Conservation (phyloP, 2,329 filamentous ascomycete species). For the Penicillium occitanis region DNA sequence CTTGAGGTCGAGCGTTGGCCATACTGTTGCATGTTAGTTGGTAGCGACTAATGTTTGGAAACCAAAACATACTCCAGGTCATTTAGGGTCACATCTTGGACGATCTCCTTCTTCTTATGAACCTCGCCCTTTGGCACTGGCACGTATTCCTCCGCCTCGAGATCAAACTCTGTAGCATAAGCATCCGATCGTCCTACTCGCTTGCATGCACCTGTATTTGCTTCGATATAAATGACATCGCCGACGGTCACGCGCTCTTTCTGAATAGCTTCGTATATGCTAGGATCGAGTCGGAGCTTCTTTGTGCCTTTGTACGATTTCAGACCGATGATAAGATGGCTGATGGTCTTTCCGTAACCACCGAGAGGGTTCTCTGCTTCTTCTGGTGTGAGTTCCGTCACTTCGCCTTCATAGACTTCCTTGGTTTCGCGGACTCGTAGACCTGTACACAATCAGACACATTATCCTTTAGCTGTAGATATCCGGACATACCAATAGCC, state of each 20-base stretch:
- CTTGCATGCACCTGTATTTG: conserved; percentile 97
- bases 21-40: conserved; percentile 46
- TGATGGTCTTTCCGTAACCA: conserved; percentile 96
- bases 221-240: conserved; percentile 98
- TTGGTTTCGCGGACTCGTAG: conserved; percentile 97
- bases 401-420: conserved; percentile 98
- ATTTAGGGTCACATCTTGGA: conserved; percentile 96
- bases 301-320: conserved; percentile 97
- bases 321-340: conserved; percentile 87
- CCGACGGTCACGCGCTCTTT: conserved; percentile 95
- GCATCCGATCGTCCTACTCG: conserved; percentile 93
- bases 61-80: conserved; percentile 65
- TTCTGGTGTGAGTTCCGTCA: conserved; percentile 94
- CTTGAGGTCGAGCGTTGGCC: conserved; percentile 91
- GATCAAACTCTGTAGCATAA: conserved; percentile 96
- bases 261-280: conserved; percentile 98
- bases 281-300: conserved; percentile 93
- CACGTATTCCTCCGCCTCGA: conserved; percentile 98
- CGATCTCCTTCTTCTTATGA: conserved; percentile 99
- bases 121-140: conserved; percentile 98
- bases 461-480: background rate
- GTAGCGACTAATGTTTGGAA: background rate
- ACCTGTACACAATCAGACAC: conserved; percentile 41
- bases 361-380: conserved; percentile 97
- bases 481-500: conserved; percentile 69